A percentile compares a stretch with the other conserved stretches of the same genome.
These are phyloP conservation scores for Dendrostoma leiphaemia DNA, from an alignment of 2,329 filamentous ascomycete genomes.

Conservation along the genomic window DNA sequence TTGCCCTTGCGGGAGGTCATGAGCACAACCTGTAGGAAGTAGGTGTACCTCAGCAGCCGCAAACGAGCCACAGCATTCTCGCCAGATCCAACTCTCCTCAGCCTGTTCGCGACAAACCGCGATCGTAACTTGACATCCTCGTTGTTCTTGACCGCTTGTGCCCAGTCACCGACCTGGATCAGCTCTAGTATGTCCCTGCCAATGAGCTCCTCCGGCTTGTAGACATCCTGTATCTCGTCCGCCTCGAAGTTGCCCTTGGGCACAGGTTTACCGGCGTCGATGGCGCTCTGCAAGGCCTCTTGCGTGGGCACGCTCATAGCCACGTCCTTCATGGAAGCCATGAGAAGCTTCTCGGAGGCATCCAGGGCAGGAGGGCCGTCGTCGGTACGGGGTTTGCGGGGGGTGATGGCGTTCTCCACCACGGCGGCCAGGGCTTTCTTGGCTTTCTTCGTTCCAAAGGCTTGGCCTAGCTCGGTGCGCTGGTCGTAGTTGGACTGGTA, in stretches of 20 bases:
- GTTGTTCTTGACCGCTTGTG: conserved; percentile 60
- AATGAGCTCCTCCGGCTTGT: conserved; percentile 65
- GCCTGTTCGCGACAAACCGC: conserved; percentile 63
- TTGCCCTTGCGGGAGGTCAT: conserved; percentile 44
- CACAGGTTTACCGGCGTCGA: conserved; percentile 69
- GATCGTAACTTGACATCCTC: conserved; percentile 57
- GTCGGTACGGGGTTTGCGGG: conserved; percentile 34
- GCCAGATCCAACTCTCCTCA: conserved; percentile 52
- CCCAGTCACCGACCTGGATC: conserved; percentile 72
- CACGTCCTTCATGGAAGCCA: conserved; percentile 60
- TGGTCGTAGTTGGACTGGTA: conserved; percentile 57
- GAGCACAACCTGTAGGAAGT: conserved; percentile 55
- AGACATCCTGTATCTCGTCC: conserved; percentile 68
- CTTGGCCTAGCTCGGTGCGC: conserved; percentile 68
- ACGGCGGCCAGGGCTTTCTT: conserved; percentile 71
- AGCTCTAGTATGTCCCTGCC: conserved; percentile 65
- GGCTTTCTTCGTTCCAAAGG: conserved; percentile 84
- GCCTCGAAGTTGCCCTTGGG: conserved; percentile 69
- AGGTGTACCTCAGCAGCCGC: conserved; percentile 59
- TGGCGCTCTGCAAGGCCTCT: conserved; percentile 61
- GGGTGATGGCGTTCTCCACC: conserved; percentile 68
- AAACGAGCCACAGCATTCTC: conserved; percentile 52
- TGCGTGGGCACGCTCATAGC: conserved; percentile 66
- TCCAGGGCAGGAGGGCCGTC: conserved; percentile 48
- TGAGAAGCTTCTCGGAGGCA: conserved; percentile 55